A percentile compares a stretch with the other conserved stretches of the same genome.
These are phyloP conservation scores for Aspergillus fructus DNA, from an alignment of 2,329 filamentous ascomycete genomes.

Conservation along the genomic window DNA sequence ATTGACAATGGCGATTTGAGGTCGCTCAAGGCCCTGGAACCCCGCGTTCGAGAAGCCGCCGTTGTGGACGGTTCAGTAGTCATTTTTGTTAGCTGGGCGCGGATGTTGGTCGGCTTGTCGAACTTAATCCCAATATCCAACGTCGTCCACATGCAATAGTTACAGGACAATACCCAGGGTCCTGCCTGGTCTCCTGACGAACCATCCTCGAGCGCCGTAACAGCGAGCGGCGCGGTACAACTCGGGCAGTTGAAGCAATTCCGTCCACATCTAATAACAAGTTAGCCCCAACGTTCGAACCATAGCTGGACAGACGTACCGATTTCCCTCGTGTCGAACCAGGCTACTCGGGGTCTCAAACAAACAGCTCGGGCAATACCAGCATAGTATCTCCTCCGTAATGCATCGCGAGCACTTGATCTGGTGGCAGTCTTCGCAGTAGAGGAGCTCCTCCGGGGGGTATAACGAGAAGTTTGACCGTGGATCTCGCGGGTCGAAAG, in stretches of 20 bases:
- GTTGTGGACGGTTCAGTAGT: conserved; percentile 44
- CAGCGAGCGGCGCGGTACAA: conserved; percentile 76
- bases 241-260: conserved; percentile 95
- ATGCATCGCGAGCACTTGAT: conserved; percentile 92
- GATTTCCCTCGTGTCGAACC: conserved; percentile 87
- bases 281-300: neutral
- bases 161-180: conserved; percentile 78
- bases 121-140: conserved; percentile 87
- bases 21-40: conserved; percentile 38
- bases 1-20: conserved; percentile 40
- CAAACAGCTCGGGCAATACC: conserved; percentile 91
- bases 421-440: conserved; percentile 96
- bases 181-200: conserved; percentile 42
- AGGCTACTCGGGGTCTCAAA: conserved; percentile 95
- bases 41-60: conserved; percentile 31
- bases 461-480: conserved; percentile 90
- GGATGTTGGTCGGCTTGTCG: conserved; percentile 83
- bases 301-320: conserved; percentile 54
- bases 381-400: conserved; percentile 88
- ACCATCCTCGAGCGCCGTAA: conserved; percentile 65
- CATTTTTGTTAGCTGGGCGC: conserved; percentile 72
- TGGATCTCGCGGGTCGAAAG: conserved; percentile 81
- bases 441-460: conserved; percentile 88
- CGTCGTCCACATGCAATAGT: conserved; percentile 91
- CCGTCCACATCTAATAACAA: conserved; percentile 72